These are phyloP conservation scores for Monilinia vaccinii-corymbosi DNA, from an alignment of 2,329 filamentous ascomycete species.

Conservation along the genomic window DNA sequence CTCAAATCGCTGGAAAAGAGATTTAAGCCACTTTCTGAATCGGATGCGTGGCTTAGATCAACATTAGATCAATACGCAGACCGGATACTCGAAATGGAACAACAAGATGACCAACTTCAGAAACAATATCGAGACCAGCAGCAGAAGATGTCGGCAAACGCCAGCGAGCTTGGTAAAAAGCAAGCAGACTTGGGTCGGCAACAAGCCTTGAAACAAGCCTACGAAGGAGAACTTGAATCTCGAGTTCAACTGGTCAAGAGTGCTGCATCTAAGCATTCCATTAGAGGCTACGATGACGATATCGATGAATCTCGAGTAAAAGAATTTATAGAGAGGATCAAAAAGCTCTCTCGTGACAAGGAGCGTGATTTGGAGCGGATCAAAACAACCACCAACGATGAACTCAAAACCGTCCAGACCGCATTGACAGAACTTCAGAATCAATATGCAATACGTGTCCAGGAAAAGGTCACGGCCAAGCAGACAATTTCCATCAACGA, in stretches of 20 bases:
- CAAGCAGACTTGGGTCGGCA: constrained; percentile 64
- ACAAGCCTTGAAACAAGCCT: constrained; percentile 78
- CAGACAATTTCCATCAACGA: constrained; percentile 68
- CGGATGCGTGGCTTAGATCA: constrained; percentile 64
- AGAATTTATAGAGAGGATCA: constrained; percentile 69
- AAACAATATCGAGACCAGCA: constrained; percentile 58
- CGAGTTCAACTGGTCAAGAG: constrained; percentile 70
- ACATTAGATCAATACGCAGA: constrained; percentile 72
- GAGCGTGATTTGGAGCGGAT: constrained; percentile 67
- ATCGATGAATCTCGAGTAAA: constrained; percentile 64
- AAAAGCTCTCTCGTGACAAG: constrained; percentile 68
- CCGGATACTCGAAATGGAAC: constrained; percentile 55
- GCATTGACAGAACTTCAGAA: constrained; percentile 66
- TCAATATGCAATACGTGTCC: constrained; percentile 60
- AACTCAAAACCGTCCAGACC: constrained; percentile 63
- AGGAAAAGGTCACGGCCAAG: constrained; percentile 65
- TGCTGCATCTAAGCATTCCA: constrained; percentile 64
- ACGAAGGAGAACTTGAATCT: constrained; percentile 67
- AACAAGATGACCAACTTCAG: constrained; percentile 54
- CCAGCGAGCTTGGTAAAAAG: constrained; percentile 41
- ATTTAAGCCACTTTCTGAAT: constrained; percentile 66
- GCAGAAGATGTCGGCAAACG: constrained; percentile 36
- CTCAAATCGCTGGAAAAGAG: constrained; percentile 66
- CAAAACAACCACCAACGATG: constrained; percentile 63
- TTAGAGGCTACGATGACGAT: constrained; percentile 77